Evolutionary conservation across 2,329 filamentous ascomycete species (phyloP).

Genomic region (Botrytis medusae): DNA sequence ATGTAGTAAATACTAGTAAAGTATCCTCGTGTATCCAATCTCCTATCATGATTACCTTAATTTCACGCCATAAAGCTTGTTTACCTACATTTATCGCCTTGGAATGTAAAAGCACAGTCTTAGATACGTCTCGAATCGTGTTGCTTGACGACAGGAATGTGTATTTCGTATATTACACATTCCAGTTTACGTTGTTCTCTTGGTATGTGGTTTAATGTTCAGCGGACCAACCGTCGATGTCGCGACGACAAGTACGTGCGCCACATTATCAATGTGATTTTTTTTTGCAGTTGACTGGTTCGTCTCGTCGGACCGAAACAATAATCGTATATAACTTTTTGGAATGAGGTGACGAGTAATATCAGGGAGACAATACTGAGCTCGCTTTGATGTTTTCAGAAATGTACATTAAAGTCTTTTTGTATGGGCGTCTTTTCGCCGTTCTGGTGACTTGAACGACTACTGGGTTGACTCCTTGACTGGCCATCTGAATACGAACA

Average conservation of each 20-base stretch:
- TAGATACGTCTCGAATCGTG: background rate
- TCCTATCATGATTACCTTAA: background rate
- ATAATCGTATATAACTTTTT: background rate
- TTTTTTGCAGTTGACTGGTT: background rate
- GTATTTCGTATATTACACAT: background rate
- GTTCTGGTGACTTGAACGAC: background rate
- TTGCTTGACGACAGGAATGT: background rate
- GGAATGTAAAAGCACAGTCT: background rate
- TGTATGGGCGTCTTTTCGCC: background rate
- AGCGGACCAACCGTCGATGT: background rate
- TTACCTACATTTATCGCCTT: background rate
- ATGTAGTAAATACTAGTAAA: background rate
- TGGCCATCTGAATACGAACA: background rate
- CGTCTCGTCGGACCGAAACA: background rate
- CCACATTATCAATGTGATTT: background rate
- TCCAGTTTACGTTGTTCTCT: background rate
- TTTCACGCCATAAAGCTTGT: background rate
- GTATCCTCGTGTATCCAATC: background rate
- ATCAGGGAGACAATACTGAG: background rate
- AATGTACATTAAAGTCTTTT: background rate
- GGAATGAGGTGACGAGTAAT: background rate
- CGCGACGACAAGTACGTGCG: background rate
- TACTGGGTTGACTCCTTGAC: background rate
- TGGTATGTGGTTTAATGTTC: conserved; percentile 8
- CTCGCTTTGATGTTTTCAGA: background rate